phyloP scores from a whole-genome alignment of 139 green algal species.

The Yamagishiella unicocca region DNA sequence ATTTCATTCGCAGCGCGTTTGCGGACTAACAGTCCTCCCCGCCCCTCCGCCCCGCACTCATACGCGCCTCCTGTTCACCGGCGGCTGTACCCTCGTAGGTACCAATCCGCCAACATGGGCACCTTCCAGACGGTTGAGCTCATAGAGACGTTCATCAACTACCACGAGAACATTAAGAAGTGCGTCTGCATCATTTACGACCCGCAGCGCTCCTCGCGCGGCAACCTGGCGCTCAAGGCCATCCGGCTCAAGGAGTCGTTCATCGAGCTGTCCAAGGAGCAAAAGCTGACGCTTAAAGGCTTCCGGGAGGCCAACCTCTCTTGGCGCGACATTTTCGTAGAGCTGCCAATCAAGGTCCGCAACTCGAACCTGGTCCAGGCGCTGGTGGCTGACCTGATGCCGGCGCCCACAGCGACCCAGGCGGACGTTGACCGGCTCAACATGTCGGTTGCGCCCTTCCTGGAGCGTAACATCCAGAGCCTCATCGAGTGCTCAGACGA shows the following conservation, averaged over 20 bases:
- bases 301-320: slow-evolving; percentile 76
- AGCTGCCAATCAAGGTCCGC: slow-evolving; percentile 90
- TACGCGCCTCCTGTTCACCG: background rate
- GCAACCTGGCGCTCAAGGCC: slow-evolving; percentile 80
- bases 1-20: no score
- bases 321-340: slow-evolving; percentile 95
- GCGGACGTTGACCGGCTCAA: slow-evolving; percentile 84
- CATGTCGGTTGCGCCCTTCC: slow-evolving; percentile 80
- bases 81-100: slow-evolving; percentile 78
- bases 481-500: slow-evolving; percentile 97
- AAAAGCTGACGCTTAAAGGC: slow-evolving; percentile 76
- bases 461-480: slow-evolving; percentile 93
- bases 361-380: slow-evolving; percentile 68
- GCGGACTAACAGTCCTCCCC: no score
- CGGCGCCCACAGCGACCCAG: slow-evolving; percentile 53
- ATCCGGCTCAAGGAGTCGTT: slow-evolving; percentile 94
- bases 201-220: slow-evolving; percentile 66
- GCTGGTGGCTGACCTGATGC: slow-evolving; percentile 83
- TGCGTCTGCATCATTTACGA: slow-evolving; percentile 98
- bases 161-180: slow-evolving; percentile 96
- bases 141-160: slow-evolving; percentile 98
- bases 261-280: slow-evolving; percentile 88
- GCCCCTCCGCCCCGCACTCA: background rate
- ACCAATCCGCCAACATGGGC: slow-evolving; percentile 87
- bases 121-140: slow-evolving; percentile 95